A percentile compares a stretch with the other conserved stretches of the same genome.
phyloP scores from a whole-genome alignment of 257 asterid species.

The Salvia splendens region DNA sequence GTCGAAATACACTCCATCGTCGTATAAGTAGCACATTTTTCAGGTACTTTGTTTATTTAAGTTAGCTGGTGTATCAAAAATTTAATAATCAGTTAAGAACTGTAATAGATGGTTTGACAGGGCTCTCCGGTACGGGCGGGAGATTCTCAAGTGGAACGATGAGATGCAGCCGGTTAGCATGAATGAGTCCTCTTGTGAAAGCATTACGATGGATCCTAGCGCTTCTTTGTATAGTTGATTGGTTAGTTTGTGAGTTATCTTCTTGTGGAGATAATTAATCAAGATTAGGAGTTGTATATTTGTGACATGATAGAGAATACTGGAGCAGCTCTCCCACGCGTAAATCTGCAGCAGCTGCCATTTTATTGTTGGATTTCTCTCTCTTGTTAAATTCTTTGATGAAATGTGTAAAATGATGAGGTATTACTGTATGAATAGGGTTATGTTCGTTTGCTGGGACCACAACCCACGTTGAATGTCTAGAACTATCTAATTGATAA shows the following conservation, averaged over 20 bases:
- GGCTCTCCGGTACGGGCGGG: no score
- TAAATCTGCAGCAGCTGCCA: constrained; percentile 57
- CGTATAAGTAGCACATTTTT: no score
- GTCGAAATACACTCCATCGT: no score
- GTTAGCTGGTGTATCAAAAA: no score
- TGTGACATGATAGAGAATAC: neutral
- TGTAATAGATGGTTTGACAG: no score
- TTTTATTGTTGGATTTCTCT: no score
- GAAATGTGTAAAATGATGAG: no score
- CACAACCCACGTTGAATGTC: constrained; percentile 21
- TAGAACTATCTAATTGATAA: constrained; percentile 2
- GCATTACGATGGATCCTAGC: constrained; percentile 64
- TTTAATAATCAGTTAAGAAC: no score
- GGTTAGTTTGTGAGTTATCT: neutral
- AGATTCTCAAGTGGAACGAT: no score
- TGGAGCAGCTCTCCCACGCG: constrained; percentile 48
- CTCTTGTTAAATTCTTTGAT: no score
- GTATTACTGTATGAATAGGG: neutral
- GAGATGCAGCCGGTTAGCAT: constrained; percentile 12
- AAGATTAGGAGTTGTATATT: constrained; percentile 16
- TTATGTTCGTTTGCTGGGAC: neutral
- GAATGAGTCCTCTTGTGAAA: constrained; percentile 54
- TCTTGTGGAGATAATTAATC: constrained; percentile 21
- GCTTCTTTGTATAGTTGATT: constrained; percentile 34
- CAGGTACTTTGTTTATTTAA: no score